Base-by-base conservation (phyloP, 176 grass and related monocot genomes). In the Juncus inflexus region DNA sequence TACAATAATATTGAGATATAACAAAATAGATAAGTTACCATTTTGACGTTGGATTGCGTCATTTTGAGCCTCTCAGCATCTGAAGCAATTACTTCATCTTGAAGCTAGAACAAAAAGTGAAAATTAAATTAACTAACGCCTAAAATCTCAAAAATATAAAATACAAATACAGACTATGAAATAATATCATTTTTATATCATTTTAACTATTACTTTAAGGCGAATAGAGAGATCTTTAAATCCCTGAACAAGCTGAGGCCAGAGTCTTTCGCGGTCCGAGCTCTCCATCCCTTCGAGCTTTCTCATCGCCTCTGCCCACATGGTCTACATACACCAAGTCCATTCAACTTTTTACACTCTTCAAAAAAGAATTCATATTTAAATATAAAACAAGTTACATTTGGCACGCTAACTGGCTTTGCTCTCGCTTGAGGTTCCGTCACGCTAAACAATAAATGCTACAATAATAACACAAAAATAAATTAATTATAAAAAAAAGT, bases 211-310 rank as follows among this genome's bases (percentile, higher is more conserved):
- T 53, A 95, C 90, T 86, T 99, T 99, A 62, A 99, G 85, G 14
- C 94, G 85, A 63, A 56, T n/a, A 35, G 94, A 99, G 19, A 99
- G 89, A 77, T 99, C 94, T 82, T 89, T 92, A 65, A 84, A 92
- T 12, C 88, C 85, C 65, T 99, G 94, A 65, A 99, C 78, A 80
- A 99, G 94, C 49, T 99, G 94, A 74, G 94, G 94, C 94, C 88
- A 99, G 15, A 99, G 73, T 58, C 94, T 86, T 72, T 99, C 94
- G 60, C 94, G 79, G 52, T 99, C 88, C 11, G 68, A 73, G 68
- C 78, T 86, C 9, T 99, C 88, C 94, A 99, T 99, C 61, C 94
- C 86, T 74, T 89, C 94, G 6, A 99, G 85, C 76, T 99, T 92
- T 66, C 77, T 77, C 88, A 99, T 92, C 8, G 94, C 94, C 79